Evolutionary conservation across 192 early-diverging fungal species (phyloP), one percentile per base, ranked within the genome.

Genomic region (Funneliformis mosseae): DNA sequence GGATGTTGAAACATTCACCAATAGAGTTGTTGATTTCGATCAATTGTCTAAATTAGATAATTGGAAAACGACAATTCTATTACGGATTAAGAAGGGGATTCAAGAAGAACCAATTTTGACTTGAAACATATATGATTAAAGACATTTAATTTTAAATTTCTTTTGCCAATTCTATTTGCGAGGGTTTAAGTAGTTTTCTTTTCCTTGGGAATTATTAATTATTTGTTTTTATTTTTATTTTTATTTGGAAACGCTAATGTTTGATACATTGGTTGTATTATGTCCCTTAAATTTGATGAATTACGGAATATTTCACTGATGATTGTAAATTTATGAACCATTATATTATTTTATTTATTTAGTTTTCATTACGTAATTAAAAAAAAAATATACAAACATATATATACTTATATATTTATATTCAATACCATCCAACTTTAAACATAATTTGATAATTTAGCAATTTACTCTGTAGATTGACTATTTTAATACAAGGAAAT

Each of bases 61-160:
- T 83, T 99, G 98, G 98, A 99, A 98, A 87, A 99, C 97, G 14
- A 92, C 93, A 38, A 86, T 98, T 69, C 85, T 98, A 62, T 88
- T 98, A 75, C 88, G 89, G 75, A 93, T 98, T 77, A 98, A 99
- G 88, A 95, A 97, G 83, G 83, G 91, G 27, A 89, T 97, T 72
- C 91, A 90, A 85, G 89, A 90, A 45, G 89, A 90, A 21, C 86
- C 88, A 6, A 86, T 86, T 76, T 84, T 93, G 16, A 91, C 87
- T 42, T 93, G 88, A 76, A 61, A 14, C 25, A 66, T 27, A 14
- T 18, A 25, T 12, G 23, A 18, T 55, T 5, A 55, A 55, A 55
- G 50, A 55, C 50, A 55, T 55, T 55, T 55, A 55, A 55, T 16
- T 21, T 55, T 45, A 45, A 45, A 45, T 45, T 33, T 33, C 33